A percentile compares a stretch with the other conserved stretches of the same genome.
Conservation (phyloP, 2,329 filamentous ascomycete species). For the Coniochaeta sp. region DNA sequence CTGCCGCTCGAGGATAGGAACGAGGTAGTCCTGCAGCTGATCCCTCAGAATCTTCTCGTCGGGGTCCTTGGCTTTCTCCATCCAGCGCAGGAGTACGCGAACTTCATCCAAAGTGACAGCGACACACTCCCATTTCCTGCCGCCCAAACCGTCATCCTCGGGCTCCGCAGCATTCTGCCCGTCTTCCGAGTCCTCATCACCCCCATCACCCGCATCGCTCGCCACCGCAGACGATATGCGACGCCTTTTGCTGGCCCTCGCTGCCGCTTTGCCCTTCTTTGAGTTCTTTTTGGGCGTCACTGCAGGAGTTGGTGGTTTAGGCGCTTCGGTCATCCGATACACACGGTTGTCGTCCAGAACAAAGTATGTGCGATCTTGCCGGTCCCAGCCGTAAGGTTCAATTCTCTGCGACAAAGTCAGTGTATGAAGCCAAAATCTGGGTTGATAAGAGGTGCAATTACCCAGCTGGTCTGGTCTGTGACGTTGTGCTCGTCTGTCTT, state of each 20-base stretch:
- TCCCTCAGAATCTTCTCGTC: conserved; percentile 76
- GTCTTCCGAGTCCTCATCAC: conserved; percentile 18
- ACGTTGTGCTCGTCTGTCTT: conserved; percentile 80
- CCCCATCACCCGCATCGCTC: conserved; percentile 27
- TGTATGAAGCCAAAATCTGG: conserved; percentile 19
- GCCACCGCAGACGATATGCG: conserved; percentile 41
- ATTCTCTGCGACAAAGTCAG: conserved; percentile 48
- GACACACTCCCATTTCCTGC: conserved; percentile 84
- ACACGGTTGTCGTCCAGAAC: conserved; percentile 90
- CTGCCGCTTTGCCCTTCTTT: conserved; percentile 55
- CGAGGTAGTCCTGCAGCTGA: conserved; percentile 66
- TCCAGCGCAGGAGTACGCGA: conserved; percentile 58
- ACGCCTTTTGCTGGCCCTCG: conserved; percentile 65
- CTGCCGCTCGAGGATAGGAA: conserved; percentile 78
- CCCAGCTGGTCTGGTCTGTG: conserved; percentile 75
- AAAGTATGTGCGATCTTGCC: conserved; percentile 78
- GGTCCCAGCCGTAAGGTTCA: conserved; percentile 82
- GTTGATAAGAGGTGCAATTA: conserved; percentile 44
- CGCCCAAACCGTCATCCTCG: conserved; percentile 60
- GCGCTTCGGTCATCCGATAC: conserved; percentile 78
- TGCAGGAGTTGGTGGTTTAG: conserved; percentile 52
- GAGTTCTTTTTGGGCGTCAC: conserved; percentile 57
- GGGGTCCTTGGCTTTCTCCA: conserved; percentile 70
- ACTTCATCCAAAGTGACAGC: conserved; percentile 78
- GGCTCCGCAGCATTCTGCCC: conserved; percentile 20